Conservation (phyloP, 768 basidiomycete genomes). For the Phanerochaete sordida region DNA sequence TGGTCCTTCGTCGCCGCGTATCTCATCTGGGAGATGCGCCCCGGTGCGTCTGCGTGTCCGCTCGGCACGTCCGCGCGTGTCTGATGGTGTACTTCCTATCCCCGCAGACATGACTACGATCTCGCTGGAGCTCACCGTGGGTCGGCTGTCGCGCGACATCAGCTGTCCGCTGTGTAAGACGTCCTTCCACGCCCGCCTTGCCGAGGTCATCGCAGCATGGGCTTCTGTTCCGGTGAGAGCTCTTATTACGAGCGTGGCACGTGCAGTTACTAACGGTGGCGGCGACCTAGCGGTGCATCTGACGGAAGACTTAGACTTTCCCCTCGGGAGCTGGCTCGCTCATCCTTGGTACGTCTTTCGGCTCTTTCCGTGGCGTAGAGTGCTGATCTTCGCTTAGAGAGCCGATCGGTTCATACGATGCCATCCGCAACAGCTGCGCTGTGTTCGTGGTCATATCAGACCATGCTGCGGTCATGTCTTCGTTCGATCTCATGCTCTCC, state of each 20-base stretch:
- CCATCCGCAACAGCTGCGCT: too few relatives aligned
- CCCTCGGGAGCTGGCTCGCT: too few relatives aligned
- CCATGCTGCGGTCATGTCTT: too few relatives aligned
- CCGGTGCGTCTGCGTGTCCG: slow-evolving; percentile 17
- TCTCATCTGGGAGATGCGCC: slow-evolving; percentile 75
- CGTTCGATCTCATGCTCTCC: too few relatives aligned
- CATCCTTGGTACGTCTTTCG: too few relatives aligned
- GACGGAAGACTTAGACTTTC: too few relatives aligned
- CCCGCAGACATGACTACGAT: not conserved
- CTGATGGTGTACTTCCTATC: too few relatives aligned
- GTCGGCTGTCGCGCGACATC: not conserved
- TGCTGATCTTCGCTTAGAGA: too few relatives aligned
- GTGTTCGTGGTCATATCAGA: too few relatives aligned
- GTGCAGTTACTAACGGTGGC: not conserved
- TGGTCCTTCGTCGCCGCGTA: slow-evolving; percentile 73
- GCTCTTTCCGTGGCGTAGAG: too few relatives aligned
- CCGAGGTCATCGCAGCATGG: not conserved
- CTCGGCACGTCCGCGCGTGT: too few relatives aligned
- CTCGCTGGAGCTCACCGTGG: not conserved
- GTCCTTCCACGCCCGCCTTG: not conserved
- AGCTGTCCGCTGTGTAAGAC: not conserved
- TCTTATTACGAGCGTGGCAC: not conserved
- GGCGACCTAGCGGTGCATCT: not conserved
- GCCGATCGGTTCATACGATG: too few relatives aligned
- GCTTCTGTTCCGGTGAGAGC: not conserved